Evolutionary conservation across 164 flowering plant genomes (phyloP).

Genomic region (Chloranthus sessilifolius): DNA sequence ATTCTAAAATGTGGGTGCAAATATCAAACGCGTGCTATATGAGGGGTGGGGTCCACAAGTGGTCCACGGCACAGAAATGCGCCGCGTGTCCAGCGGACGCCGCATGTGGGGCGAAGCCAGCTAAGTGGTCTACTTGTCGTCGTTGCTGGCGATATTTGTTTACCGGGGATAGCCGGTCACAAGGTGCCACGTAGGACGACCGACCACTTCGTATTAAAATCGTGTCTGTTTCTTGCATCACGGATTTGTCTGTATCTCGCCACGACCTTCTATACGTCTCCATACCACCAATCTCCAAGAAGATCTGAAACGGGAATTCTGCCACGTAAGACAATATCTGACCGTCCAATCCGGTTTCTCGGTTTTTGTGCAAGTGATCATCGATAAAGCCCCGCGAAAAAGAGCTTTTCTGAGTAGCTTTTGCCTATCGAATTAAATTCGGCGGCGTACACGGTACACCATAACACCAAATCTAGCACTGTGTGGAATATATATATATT

Average conservation of each 20-base stretch:
- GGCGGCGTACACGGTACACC: constrained; percentile 16
- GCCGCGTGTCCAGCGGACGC: constrained; percentile 20
- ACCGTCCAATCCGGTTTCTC: constrained; percentile 3
- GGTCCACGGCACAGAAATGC: constrained; percentile 11
- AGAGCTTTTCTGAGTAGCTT: constrained; percentile 1
- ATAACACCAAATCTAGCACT: constrained; percentile 9
- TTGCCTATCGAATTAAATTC: constrained; percentile 7
- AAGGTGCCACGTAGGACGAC: not conserved
- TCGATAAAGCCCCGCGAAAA: constrained; percentile 5
- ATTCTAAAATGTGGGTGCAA: not conserved
- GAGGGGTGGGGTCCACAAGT: constrained; percentile 11
- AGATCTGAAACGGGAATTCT: not conserved
- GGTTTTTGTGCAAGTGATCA: not conserved
- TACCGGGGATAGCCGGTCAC: not conserved
- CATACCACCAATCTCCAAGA: not conserved
- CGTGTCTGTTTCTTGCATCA: constrained; percentile 5
- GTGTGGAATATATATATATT: not conserved
- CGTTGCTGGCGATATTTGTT: not conserved
- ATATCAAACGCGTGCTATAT: constrained; percentile 8
- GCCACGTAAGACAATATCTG: not conserved
- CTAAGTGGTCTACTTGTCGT: not conserved
- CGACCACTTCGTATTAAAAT: constrained; percentile 5
- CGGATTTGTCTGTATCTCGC: not conserved
- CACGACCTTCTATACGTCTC: not conserved
- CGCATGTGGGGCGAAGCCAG: constrained; percentile 4